Percentiles rank a stretch among this genome's conserved stretches.
Conservation (phyloP, 208 protist species). For the Naegleria lovaniensis region DNA sequence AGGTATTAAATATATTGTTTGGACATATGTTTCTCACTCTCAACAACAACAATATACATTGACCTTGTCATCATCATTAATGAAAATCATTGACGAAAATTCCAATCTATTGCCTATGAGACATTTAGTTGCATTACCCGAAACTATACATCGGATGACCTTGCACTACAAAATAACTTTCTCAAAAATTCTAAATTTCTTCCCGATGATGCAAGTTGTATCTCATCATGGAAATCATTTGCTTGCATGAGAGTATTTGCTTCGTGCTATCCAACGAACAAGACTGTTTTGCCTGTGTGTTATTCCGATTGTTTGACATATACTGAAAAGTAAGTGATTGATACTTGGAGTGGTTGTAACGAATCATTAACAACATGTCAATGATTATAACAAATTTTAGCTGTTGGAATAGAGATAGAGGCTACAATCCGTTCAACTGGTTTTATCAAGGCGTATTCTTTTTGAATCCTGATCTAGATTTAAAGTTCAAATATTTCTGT, state of each 20-base stretch:
- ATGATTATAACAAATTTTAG: not conserved
- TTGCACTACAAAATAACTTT: not conserved
- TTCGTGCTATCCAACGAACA: not conserved
- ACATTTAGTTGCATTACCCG: not conserved
- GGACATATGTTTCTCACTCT: too few species aligned
- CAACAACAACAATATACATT: too few species aligned
- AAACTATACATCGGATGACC: not conserved
- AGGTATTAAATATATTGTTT: not conserved
- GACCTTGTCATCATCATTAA: not conserved
- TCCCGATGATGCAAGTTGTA: not conserved
- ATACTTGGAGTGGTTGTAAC: too few species aligned
- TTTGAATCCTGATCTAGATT: not conserved
- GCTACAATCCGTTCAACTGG: constrained; percentile 8
- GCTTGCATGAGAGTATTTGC: not conserved
- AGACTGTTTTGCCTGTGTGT: not conserved
- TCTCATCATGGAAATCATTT: not conserved
- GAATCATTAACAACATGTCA: too few species aligned
- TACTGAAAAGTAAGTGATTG: not conserved
- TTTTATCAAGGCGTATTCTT: not conserved
- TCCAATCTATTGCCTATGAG: too few species aligned
- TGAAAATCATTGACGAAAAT: not conserved
- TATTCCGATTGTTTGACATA: not conserved
- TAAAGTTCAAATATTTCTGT: constrained; percentile 4
- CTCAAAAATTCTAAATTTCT: not conserved
- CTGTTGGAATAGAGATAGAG: not conserved